Evolutionary conservation across 371 early-diverging fungal species (phyloP), one percentile per base, ranked within the genome.

Genomic region (Mucor ambiguus): DNA sequence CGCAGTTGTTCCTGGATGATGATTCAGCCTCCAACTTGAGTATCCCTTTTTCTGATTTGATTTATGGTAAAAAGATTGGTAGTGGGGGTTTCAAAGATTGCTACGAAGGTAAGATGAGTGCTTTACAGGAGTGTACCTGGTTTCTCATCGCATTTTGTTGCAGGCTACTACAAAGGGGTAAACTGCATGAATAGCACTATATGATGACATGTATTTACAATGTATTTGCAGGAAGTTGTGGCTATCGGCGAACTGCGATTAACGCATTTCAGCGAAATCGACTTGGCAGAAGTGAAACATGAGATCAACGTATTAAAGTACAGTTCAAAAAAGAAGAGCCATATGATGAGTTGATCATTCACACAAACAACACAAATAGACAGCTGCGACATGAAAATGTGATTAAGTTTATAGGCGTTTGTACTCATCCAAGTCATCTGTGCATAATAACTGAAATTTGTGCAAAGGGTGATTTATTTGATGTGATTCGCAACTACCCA

Each of bases 41-140:
- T 68, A 92, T 92, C 62, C 77, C 85, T 0, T 90, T 83, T 61
- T 77, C 85, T 24, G 77, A 86, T 46, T 66, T 92, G 16, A 73
- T 67, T 7, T 61, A 90, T 37, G 89, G 90, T 14, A 75, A 76
- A 38, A 90, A 90, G 67, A 72, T 92, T 20, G 93, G 93, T 1
- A 84, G 90, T 20, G 93, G 93, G 38, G 93, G 91, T 7, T 92
- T 90, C 80, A 92, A 92, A 69, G 93, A 92, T 69, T 91, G 91
- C 66, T 92, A 81, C 73, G 79, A 78, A 4, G 90, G 91, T 65
- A 30, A 60, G 41, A 41, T 18, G 37, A 7, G 37, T 12, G 41
- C 4, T 41, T 41, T 41, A 12, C 5, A 18, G 5, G 10, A 18
- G 18, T 5, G 41, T 41, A 6, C 6, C 14, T 18, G 41, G 41